Conservation (phyloP, 2,329 filamentous ascomycete genomes). For the Talaromyces sp. region DNA sequence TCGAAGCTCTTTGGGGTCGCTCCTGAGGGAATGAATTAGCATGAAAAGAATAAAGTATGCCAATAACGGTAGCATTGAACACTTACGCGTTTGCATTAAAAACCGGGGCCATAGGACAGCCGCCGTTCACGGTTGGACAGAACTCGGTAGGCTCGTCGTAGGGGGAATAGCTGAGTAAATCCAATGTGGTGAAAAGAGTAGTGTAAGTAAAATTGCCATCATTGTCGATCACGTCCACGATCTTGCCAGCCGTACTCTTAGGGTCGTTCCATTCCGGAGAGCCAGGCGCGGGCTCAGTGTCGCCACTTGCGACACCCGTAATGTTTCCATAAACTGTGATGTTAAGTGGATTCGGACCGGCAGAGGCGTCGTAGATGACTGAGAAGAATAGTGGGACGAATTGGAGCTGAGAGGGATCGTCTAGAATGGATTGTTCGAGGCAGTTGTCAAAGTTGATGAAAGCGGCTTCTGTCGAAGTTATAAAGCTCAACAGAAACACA, state of each 20-base stretch:
- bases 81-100: slow-evolving; percentile 55
- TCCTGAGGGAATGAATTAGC: slow-evolving; percentile 21
- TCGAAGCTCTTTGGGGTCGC: slow-evolving; percentile 52
- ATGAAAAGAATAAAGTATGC: neutral
- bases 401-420: slow-evolving; percentile 60
- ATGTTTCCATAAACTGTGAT: slow-evolving; percentile 90
- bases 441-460: slow-evolving; percentile 81
- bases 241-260: slow-evolving; percentile 66
- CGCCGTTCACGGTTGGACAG: slow-evolving; percentile 57
- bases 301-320: slow-evolving; percentile 59
- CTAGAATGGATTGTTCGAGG: slow-evolving; percentile 54
- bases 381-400: slow-evolving; percentile 71
- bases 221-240: slow-evolving; percentile 55
- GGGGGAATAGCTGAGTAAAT: slow-evolving; percentile 72
- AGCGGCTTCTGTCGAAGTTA: slow-evolving; percentile 51
- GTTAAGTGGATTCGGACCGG: slow-evolving; percentile 59
- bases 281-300: slow-evolving; percentile 54
- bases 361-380: slow-evolving; percentile 62
- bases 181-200: slow-evolving; percentile 65
- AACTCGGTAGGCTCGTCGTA: slow-evolving; percentile 57
- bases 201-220: slow-evolving; percentile 53
- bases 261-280: slow-evolving; percentile 58
- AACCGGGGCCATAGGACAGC: slow-evolving; percentile 69
- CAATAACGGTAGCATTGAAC: slow-evolving; percentile 1
- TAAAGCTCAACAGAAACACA: neutral